Evolutionary conservation across 306 rosid genomes (phyloP).

Genomic region (Dalbergia cultrata): DNA sequence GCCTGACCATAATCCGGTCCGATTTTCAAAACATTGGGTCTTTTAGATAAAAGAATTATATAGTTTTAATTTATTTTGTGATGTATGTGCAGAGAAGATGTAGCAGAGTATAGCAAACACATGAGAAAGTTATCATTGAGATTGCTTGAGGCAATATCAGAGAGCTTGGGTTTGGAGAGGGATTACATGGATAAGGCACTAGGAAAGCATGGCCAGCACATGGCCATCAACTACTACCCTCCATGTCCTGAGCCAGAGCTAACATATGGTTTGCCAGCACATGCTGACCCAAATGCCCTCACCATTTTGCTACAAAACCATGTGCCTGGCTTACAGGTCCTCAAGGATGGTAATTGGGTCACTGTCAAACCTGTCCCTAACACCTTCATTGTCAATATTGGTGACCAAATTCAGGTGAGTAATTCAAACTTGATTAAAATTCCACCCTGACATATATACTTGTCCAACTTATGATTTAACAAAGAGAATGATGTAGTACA

Average conservation of each 20-base stretch:
- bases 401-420: conserved; percentile 87
- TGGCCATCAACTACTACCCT: conserved; percentile 92
- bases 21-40: too few relatives aligned
- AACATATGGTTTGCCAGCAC: conserved; percentile 86
- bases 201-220: conserved; percentile 90
- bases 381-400: conserved; percentile 81
- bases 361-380: conserved; percentile 80
- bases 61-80: neutral
- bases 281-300: conserved; percentile 91
- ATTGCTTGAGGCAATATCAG: conserved; percentile 72
- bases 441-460: neutral
- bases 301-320: conserved; percentile 81
- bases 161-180: conserved; percentile 78
- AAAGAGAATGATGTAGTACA: too few relatives aligned
- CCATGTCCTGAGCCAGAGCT: conserved; percentile 89
- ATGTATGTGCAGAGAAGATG: conserved; percentile 60
- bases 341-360: conserved; percentile 69
- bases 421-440: neutral
- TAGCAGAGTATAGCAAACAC: conserved; percentile 57
- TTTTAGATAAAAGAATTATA: too few relatives aligned
- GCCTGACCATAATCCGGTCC: too few relatives aligned
- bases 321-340: conserved; percentile 85
- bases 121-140: conserved; percentile 61
- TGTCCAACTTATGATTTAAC: neutral
- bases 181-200: conserved; percentile 57